These are phyloP conservation scores for Mycena kentingensis DNA, from an alignment of 768 basidiomycete genomes.

Conservation along the genomic window DNA sequence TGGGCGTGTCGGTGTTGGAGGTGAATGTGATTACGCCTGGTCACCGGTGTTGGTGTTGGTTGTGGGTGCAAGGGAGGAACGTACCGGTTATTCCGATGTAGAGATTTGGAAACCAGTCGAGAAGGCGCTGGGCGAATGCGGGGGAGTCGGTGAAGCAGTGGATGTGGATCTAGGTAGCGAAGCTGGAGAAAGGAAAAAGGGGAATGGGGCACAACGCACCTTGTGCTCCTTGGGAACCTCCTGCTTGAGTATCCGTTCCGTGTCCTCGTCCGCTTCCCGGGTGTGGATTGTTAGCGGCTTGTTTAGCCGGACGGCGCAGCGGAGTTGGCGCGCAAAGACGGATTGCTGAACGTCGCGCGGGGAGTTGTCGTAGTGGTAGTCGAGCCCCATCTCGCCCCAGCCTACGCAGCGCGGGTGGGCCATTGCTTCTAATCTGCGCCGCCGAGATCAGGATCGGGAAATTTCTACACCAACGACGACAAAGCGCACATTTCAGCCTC, in stretches of 20 bases:
- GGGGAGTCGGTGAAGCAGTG: slow-evolving; percentile 89
- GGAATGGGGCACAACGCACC: slow-evolving; percentile 41
- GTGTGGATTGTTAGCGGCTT: slow-evolving; percentile 89
- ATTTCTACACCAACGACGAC: not conserved
- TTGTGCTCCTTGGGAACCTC: slow-evolving; percentile 71
- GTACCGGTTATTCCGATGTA: slow-evolving; percentile 81
- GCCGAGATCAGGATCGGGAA: not conserved
- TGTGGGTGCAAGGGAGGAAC: slow-evolving; percentile 5
- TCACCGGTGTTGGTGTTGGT: not conserved
- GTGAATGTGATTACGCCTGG: slow-evolving; percentile 80
- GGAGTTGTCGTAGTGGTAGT: slow-evolving; percentile 82
- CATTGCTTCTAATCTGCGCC: slow-evolving; percentile 68
- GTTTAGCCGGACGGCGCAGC: slow-evolving; percentile 61
- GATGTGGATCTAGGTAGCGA: slow-evolving; percentile 65
- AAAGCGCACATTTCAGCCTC: slow-evolving; percentile 61
- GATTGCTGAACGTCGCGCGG: slow-evolving; percentile 67
- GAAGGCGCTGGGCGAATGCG: slow-evolving; percentile 66
- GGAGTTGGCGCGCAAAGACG: slow-evolving; percentile 70
- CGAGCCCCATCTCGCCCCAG: slow-evolving; percentile 87
- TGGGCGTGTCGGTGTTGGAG: slow-evolving; percentile 70
- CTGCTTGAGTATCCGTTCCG: slow-evolving; percentile 74
- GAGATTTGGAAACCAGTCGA: slow-evolving; percentile 79
- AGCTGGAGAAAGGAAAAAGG: not conserved
- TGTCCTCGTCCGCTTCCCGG: slow-evolving; percentile 82
- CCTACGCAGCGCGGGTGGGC: slow-evolving; percentile 80